Base-by-base conservation (phyloP, 108 stramenopile genomes). In the Conticribra weissflogii region DNA sequence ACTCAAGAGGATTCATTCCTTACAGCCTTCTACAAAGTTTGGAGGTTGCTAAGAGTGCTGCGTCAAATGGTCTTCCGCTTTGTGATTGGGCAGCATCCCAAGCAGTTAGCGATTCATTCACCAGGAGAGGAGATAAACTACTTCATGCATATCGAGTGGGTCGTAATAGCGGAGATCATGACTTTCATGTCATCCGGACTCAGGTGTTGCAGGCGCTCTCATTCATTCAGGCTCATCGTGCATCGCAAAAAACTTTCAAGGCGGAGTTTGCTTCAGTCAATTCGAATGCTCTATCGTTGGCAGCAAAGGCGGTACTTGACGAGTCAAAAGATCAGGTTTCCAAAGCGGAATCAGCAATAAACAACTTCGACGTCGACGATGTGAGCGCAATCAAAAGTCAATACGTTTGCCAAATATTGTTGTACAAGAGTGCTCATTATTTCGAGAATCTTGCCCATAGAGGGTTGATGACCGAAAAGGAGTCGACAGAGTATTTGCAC, bases 141-240 rank as follows among this genome's bases (percentile, higher is more conserved):
- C 34, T 72, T n/a, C 77, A 78, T 44, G 64, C 71, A 14, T 72
- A 66, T 23, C 33, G 72, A 24, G 77, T 73, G 21, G 66, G 71
- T 47, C 54, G 48, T 12, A 24, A 66, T 23, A 24, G 57, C 22
- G 46, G 55, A 1, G 73, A 74, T 19, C 65, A 59, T 46, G 63
- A 74, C 32, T 66, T 66, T 36, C 34, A 45, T 59, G 30, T 24
- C 29, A 65, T 67, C 16, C 57, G 79, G 3, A 62, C 54, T 7
- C 50, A 74, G 16, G 79, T 80, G 0, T 31, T 72, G 2, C 67
- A 57, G 22, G 61, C 73, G 1, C 54, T 80, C 14, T 57, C 61
- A 25, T 74, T 80, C 60, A 80, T 81, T 36, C 51, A 76, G 4
- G 75, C 80, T 0, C 80, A 76, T 46, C 9, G 18, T 1, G 41